Conservation (phyloP, 257 asterid species). For the Fraxinus excelsior region DNA sequence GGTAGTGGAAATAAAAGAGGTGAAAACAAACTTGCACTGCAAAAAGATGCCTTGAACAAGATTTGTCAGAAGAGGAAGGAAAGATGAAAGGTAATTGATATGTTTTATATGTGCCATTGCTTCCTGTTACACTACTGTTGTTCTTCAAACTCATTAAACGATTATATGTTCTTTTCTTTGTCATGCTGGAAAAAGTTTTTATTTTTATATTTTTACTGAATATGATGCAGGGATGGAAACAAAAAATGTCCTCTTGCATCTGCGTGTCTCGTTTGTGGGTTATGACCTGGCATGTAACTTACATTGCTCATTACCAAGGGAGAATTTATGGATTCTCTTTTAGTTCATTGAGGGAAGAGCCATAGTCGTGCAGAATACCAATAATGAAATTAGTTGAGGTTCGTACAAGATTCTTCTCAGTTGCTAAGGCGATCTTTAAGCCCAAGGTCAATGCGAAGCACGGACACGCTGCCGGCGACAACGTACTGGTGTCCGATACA, state of each 20-base stretch:
- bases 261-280: not conserved
- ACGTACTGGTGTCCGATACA: too few species aligned
- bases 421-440: not conserved
- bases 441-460: too few species aligned
- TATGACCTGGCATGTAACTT: not conserved
- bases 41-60: not conserved
- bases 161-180: not conserved
- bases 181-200: not conserved
- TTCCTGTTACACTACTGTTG: not conserved
- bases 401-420: not conserved
- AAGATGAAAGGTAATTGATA: not conserved
- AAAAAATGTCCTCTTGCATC: too few species aligned
- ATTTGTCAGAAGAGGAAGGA: not conserved
- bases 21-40: not conserved
- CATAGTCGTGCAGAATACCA: too few species aligned
- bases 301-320: not conserved
- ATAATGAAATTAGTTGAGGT: not conserved
- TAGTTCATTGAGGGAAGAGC: not conserved
- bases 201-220: too few species aligned
- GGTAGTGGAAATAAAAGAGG: constrained; percentile 17
- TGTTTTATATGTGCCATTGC: not conserved
- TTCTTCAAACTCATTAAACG: not conserved
- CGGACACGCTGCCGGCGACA: too few species aligned
- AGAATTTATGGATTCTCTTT: not conserved
- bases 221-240: too few species aligned